Conservation (phyloP, 2,329 filamentous ascomycete genomes). For the Pseudomassariella vexata region DNA sequence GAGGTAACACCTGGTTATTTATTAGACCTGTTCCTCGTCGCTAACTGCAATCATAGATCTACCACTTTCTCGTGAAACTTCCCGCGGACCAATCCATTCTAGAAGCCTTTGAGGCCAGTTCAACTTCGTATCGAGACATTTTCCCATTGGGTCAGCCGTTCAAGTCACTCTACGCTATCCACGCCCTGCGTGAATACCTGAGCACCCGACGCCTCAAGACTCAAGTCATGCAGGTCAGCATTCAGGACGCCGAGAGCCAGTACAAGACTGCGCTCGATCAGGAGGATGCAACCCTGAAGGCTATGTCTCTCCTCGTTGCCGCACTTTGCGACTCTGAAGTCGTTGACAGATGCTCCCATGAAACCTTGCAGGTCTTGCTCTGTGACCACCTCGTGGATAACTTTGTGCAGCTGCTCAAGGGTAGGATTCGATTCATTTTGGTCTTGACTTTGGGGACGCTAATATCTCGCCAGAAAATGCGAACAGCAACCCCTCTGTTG, state of each 20-base stretch:
- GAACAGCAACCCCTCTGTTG: slow-evolving; percentile 11
- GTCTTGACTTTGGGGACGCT: slow-evolving; percentile 10
- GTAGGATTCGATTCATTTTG: slow-evolving; percentile 26
- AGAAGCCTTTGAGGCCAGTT: slow-evolving; percentile 48
- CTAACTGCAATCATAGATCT: slow-evolving; percentile 44
- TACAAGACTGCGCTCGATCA: slow-evolving; percentile 17
- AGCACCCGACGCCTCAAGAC: slow-evolving; percentile 26
- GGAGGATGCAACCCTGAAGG: slow-evolving; percentile 32
- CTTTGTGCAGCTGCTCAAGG: slow-evolving; percentile 48
- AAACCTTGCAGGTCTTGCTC: slow-evolving; percentile 41
- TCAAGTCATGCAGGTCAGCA: slow-evolving; percentile 17
- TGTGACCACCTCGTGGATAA: slow-evolving; percentile 50
- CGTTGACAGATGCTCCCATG: slow-evolving; percentile 35
- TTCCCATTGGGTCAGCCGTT: slow-evolving; percentile 67
- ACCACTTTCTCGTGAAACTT: slow-evolving; percentile 63
- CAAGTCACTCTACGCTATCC: slow-evolving; percentile 67
- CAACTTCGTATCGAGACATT: slow-evolving; percentile 50
- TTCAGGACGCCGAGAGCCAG: slow-evolving; percentile 14
- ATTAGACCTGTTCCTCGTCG: not conserved
- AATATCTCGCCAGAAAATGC: slow-evolving; percentile 15
- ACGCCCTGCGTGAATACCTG: slow-evolving; percentile 61
- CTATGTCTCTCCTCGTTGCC: slow-evolving; percentile 49
- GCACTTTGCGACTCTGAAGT: slow-evolving; percentile 56
- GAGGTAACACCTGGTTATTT: slow-evolving; percentile 43
- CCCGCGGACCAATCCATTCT: slow-evolving; percentile 61